Percentiles rank a stretch among this genome's conserved stretches.
These are phyloP conservation scores for Fusarium brevicatenulatum DNA, from an alignment of 2,329 filamentous ascomycete genomes.

Conservation along the genomic window DNA sequence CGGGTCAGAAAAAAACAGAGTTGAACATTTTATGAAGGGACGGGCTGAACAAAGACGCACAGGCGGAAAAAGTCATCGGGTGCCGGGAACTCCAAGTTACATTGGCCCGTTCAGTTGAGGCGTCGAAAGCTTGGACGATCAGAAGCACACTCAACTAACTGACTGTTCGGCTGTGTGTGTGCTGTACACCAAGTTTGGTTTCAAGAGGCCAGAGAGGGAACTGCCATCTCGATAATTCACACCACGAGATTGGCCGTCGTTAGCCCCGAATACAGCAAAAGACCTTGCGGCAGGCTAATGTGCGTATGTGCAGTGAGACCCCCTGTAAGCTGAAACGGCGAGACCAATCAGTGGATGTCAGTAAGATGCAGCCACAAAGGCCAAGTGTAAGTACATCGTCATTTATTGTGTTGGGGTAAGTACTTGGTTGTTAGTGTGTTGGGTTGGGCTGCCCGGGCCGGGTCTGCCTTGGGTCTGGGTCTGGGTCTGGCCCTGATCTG, in stretches of 20 bases:
- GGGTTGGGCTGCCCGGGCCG: not conserved
- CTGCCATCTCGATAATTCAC: not conserved
- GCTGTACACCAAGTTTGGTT: conserved; percentile 11
- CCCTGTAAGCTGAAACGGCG: conserved; percentile 21
- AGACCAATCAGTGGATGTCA: conserved; percentile 11
- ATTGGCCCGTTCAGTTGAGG: conserved; percentile 23
- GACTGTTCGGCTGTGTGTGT: conserved; percentile 5
- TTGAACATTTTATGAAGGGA: not conserved
- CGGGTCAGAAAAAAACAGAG: not conserved
- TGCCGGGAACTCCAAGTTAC: not conserved
- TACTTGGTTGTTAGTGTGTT: not conserved
- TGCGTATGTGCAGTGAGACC: not conserved
- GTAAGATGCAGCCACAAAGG: conserved; percentile 6
- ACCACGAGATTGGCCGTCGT: not conserved
- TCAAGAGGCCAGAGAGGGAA: not conserved
- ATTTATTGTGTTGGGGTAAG: not conserved
- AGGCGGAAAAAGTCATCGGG: not conserved
- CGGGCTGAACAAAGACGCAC: conserved; percentile 8
- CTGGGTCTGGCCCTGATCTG: not conserved
- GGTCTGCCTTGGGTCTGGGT: not conserved
- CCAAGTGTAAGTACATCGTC: not conserved
- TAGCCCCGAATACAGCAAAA: not conserved
- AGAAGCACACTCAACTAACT: not conserved
- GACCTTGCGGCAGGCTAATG: not conserved
- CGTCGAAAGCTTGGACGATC: conserved; percentile 4